phyloP scores from a whole-genome alignment of 2,329 filamentous ascomycete species.

The Neurospora sp. region DNA sequence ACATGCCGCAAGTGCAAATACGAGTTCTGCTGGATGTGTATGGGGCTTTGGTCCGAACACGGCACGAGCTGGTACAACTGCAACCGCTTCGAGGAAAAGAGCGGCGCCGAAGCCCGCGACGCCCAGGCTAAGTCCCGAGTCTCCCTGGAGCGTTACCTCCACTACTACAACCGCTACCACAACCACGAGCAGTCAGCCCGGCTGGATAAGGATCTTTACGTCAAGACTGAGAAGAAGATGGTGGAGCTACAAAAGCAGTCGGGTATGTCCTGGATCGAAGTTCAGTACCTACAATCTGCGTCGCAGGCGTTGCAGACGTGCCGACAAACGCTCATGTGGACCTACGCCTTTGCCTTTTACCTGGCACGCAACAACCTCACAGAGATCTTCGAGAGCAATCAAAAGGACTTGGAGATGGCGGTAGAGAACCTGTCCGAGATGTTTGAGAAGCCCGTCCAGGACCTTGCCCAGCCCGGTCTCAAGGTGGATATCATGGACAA shows the following conservation, averaged over 20 bases:
- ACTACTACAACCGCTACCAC: constrained; percentile 98
- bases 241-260: constrained; percentile 86
- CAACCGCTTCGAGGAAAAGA: constrained; percentile 95
- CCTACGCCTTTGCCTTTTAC: constrained; percentile 97
- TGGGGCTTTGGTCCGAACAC: constrained; percentile 97
- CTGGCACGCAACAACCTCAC: constrained; percentile 92
- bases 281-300: constrained; percentile 89
- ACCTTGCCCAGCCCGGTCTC: constrained; percentile 75
- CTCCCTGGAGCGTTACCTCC: constrained; percentile 88
- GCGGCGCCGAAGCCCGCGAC: constrained; percentile 78
- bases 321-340: constrained; percentile 98
- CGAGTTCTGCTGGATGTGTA: constrained; percentile 99
- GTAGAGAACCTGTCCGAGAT: constrained; percentile 97
- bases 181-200: constrained; percentile 98
- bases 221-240: constrained; percentile 99
- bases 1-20: constrained; percentile 92
- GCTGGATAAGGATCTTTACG: constrained; percentile 89
- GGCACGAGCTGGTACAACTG: constrained; percentile 99
- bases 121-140: constrained; percentile 85
- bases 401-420: constrained; percentile 94
- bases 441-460: constrained; percentile 94
- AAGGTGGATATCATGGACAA: constrained; percentile 99
- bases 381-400: constrained; percentile 97
- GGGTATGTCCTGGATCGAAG: constrained; percentile 97
- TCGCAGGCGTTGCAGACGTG: constrained; percentile 92